Base-by-base conservation (phyloP, 345 rosid genomes). In the Clarkia xantiana region DNA sequence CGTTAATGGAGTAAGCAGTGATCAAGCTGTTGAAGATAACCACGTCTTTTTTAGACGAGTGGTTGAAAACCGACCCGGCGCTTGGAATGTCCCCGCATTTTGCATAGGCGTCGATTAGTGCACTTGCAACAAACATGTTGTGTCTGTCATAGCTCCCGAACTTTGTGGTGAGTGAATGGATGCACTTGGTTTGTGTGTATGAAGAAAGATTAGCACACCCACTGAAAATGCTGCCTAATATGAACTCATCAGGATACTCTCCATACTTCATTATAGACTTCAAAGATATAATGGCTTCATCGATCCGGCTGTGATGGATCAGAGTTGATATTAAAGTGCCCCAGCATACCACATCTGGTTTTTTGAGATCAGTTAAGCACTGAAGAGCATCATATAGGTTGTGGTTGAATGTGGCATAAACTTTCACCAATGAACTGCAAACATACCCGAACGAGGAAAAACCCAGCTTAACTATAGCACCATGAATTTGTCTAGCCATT, bases 81-180 rank as follows among this genome's bases (percentile, higher is more conserved):
- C 58, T 49, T 38, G 47, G 18, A 19, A 72, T 62, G 52, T 68
- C 68, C 19, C 77, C 71, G 6, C 71, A 65, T 55, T 72, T 68
- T 50, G 73, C 63, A 62, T 72, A 68, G 42, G 77, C 77, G 62
- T 72, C 74, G 44, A 72, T 57, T 18, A 62, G 46, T 49, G 74
- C 67, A 65, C 74, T 68, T 19, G 59, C 58, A 41, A 62, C 57
- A 20, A 55, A 67, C 3, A 19, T 54, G 36, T 7, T 29, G 44
- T 66, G 45, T 22, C 16, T 16, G 29, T 62, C 55, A 51, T 53
- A 60, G 36, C 36, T 29, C 38, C 74, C 71, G 3, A 6, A 59
- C 54, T 63, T 73, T 46, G 49, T 44, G 52, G 60, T 40, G 49
- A 65, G 60, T 29, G 77, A 38, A 51, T 73, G 77, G 36, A 55